Evolutionary conservation across 2,329 filamentous ascomycete genomes (phyloP).

Genomic region (Aureobasidium sp.): DNA sequence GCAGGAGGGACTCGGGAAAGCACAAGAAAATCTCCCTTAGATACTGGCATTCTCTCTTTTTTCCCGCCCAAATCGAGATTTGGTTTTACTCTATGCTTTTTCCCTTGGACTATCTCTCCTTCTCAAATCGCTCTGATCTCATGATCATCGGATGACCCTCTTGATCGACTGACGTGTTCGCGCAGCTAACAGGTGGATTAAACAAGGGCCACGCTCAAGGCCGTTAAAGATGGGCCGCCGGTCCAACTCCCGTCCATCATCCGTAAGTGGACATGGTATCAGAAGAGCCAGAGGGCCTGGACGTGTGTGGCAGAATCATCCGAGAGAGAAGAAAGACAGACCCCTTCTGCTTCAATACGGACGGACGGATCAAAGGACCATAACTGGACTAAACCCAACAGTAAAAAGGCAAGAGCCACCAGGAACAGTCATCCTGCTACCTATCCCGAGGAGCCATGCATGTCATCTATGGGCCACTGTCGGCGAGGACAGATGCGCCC

Average conservation of each 20-base stretch:
- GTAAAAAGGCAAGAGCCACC: not conserved
- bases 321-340: no score
- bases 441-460: not conserved
- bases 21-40: no score
- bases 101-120: not conserved
- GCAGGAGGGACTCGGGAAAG: not conserved
- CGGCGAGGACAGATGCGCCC: not conserved
- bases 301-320: no score
- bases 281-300: no score
- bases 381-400: no score
- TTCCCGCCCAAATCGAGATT: constrained; percentile 1
- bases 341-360: no score
- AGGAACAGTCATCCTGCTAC: no score
- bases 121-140: not conserved
- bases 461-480: not conserved
- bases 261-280: no score
- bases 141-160: not conserved
- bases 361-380: no score
- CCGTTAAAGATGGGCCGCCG: not conserved
- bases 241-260: no score
- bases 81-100: not conserved
- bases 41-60: not conserved
- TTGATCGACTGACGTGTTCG: not conserved
- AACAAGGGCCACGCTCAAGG: no score
- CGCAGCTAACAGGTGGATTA: not conserved